Evolutionary conservation across 2,329 filamentous ascomycete species (phyloP).

Genomic region (Ilyonectria destructans): DNA sequence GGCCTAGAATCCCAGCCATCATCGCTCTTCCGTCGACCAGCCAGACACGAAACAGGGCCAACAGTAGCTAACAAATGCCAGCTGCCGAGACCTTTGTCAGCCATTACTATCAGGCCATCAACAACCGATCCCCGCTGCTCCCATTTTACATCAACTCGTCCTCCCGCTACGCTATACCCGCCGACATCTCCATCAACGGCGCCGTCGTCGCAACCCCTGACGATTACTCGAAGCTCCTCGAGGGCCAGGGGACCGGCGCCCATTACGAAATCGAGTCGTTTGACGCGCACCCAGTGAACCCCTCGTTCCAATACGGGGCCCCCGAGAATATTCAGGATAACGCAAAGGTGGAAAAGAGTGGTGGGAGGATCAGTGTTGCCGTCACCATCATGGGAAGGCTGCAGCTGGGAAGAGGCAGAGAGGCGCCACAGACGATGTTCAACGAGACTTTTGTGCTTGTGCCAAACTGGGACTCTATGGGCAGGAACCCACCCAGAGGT

Average conservation of each 20-base stretch:
- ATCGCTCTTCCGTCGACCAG: not conserved
- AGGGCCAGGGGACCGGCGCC: constrained; percentile 71
- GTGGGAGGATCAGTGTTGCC: constrained; percentile 77
- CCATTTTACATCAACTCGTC: constrained; percentile 80
- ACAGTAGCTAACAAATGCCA: constrained; percentile 53
- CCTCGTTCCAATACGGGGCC: constrained; percentile 73
- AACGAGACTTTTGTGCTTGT: constrained; percentile 87
- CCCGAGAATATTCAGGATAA: constrained; percentile 61
- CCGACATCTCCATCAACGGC: constrained; percentile 88
- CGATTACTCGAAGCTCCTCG: constrained; percentile 79
- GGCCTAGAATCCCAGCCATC: constrained; percentile 2
- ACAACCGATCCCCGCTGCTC: constrained; percentile 73
- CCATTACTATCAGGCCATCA: constrained; percentile 83
- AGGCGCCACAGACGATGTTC: constrained; percentile 79
- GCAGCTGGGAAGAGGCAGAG: constrained; percentile 75
- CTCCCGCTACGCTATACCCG: constrained; percentile 66
- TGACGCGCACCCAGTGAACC: constrained; percentile 85
- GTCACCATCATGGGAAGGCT: constrained; percentile 84
- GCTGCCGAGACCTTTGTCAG: constrained; percentile 82
- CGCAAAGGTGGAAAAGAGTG: constrained; percentile 64
- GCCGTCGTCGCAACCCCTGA: constrained; percentile 74
- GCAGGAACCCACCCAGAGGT: constrained; percentile 67
- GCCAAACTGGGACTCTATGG: constrained; percentile 78
- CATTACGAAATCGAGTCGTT: constrained; percentile 83
- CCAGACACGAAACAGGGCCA: constrained; percentile 12